A percentile compares a stretch with the other conserved stretches of the same genome.
phyloP scores from a whole-genome alignment of 2,329 filamentous ascomycete species.

The Trichoderma oligosporum region DNA sequence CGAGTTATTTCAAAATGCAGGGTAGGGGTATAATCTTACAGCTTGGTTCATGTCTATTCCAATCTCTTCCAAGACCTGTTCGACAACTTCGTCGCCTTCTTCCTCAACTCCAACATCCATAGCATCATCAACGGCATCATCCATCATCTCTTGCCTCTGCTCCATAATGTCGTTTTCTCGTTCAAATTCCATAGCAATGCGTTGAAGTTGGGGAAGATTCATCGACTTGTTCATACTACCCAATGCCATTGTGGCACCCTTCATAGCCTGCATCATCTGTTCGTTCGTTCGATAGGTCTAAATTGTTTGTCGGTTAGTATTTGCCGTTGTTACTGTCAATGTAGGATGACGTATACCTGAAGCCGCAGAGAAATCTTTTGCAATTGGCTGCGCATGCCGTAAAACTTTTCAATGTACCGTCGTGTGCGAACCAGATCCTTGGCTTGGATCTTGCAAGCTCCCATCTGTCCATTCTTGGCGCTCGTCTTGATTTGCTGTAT shows the following conservation, averaged over 20 bases:
- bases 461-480: slow-evolving; percentile 96
- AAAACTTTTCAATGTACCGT: slow-evolving; percentile 96
- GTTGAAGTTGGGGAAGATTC: slow-evolving; percentile 91
- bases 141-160: slow-evolving; percentile 98
- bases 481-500: slow-evolving; percentile 96
- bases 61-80: slow-evolving; percentile 94
- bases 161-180: slow-evolving; percentile 99
- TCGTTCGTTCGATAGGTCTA: slow-evolving; percentile 97
- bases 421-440: slow-evolving; percentile 93
- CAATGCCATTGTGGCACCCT: slow-evolving; percentile 86
- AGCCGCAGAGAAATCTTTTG: slow-evolving; percentile 94
- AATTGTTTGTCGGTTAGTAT: slow-evolving; percentile 19
- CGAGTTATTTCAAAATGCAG: not conserved
- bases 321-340: not conserved
- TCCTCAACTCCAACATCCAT: slow-evolving; percentile 88
- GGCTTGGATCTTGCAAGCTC: slow-evolving; percentile 96
- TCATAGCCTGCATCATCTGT: slow-evolving; percentile 99
- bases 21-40: slow-evolving; percentile 50
- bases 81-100: slow-evolving; percentile 94
- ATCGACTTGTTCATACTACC: slow-evolving; percentile 97
- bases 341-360: slow-evolving; percentile 57
- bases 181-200: slow-evolving; percentile 99
- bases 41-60: slow-evolving; percentile 87
- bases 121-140: slow-evolving; percentile 95
- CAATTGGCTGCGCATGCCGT: slow-evolving; percentile 93